These are phyloP conservation scores for Zoysia japonica DNA, from an alignment of 176 grass and related monocot genomes.

Conservation along the genomic window DNA sequence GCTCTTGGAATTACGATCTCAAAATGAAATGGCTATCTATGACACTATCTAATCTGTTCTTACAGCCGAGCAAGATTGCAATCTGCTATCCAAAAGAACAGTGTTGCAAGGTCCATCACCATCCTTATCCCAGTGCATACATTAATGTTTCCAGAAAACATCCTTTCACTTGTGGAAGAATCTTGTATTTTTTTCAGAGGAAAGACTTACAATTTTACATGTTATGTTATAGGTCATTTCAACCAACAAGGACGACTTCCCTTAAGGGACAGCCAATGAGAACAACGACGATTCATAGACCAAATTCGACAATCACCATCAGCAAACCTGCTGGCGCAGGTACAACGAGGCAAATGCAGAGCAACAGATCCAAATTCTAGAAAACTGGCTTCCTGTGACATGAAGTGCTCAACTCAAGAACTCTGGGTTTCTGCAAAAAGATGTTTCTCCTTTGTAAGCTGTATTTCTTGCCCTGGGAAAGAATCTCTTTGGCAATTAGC, in stretches of 20 bases:
- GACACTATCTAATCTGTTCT: constrained; percentile 34
- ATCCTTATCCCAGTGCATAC: background rate
- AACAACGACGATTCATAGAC: constrained; percentile 44
- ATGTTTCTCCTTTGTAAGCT: constrained; percentile 8
- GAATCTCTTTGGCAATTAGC: background rate
- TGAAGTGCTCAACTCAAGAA: background rate
- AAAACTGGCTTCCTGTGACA: background rate
- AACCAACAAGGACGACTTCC: constrained; percentile 30
- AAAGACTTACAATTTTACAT: background rate
- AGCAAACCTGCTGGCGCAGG: constrained; percentile 30
- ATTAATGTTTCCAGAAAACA: background rate
- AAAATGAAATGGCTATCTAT: constrained; percentile 21
- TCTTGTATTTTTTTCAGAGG: background rate
- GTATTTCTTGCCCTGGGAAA: background rate
- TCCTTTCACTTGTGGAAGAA: background rate
- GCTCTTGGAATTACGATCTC: constrained; percentile 3
- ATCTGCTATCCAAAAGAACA: constrained; percentile 50
- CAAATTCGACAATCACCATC: constrained; percentile 50
- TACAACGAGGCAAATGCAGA: constrained; percentile 36
- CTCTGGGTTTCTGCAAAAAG: background rate
- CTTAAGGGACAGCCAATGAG: constrained; percentile 28
- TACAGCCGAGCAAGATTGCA: constrained; percentile 48
- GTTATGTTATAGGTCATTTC: constrained; percentile 33
- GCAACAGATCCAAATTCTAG: constrained; percentile 48
- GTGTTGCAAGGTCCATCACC: constrained; percentile 31